These are phyloP conservation scores for Neurospora africana DNA, from an alignment of 495 filamentous ascomycete genomes.

Conservation along the genomic window DNA sequence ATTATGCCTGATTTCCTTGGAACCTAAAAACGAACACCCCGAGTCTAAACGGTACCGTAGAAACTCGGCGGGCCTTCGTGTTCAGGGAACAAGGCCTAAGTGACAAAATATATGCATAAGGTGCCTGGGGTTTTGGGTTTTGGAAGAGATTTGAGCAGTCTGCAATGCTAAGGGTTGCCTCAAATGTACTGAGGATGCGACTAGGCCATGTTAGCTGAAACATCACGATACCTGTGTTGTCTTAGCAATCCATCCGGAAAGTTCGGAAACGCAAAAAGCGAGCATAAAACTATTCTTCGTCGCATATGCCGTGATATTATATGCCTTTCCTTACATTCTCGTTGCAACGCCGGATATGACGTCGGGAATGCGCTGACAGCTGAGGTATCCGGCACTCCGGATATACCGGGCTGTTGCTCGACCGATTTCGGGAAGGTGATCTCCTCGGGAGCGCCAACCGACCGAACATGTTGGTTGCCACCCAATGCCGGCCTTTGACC, in stretches of 20 bases:
- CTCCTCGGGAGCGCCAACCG: not conserved
- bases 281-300: not conserved
- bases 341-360: not conserved
- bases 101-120: too few species aligned
- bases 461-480: not conserved
- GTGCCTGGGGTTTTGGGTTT: too few species aligned
- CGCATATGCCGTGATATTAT: not conserved
- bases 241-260: not conserved
- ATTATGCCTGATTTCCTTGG: too few species aligned
- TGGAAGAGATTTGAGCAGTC: too few species aligned
- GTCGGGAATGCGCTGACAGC: not conserved
- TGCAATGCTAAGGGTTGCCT: too few species aligned
- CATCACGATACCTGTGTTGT: not conserved
- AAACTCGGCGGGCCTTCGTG: too few species aligned
- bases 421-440: not conserved
- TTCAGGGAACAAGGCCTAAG: too few species aligned
- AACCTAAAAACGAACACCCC: too few species aligned
- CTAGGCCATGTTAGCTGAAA: too few species aligned
- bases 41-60: too few species aligned
- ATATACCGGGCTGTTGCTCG: not conserved
- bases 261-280: not conserved
- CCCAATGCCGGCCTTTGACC: not conserved
- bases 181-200: too few species aligned
- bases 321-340: not conserved
- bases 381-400: not conserved